Evolutionary conservation across 345 rosid species (phyloP), one percentile per base, ranked within the genome.

Genomic region (Raphanus raphanistrum): DNA sequence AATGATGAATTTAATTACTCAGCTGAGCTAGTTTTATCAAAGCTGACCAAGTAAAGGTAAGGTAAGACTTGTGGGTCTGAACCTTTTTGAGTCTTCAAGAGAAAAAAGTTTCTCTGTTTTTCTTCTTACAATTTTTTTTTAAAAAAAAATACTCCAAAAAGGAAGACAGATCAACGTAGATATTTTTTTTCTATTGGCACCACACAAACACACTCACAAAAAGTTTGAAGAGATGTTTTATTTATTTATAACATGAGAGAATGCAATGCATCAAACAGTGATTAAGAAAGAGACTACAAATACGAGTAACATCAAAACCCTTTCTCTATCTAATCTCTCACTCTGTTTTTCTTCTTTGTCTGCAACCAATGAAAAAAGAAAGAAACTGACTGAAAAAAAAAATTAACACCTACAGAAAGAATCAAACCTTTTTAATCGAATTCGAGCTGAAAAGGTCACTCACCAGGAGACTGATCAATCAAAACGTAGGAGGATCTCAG

Each of bases 141-240:
- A 38, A 9, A 38, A 8, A 10, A 38, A 38, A 38, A 38, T 2
- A 38, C 12, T 38, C 4, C 45, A 38, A 38, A 38, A 38, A 9
- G 21, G 76, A 16, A 66, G 73, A 65, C 71, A 85, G 85, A 85
- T 85, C 85, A 82, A 77, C 58, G 60, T 69, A 41, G 67, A 71
- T 66, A 21, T 57, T 55, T 50, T 73, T 36, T 36, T 36, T 8
- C 48, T 66, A 48, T 64, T 60, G 68, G 60, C 77, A 60, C n/a
- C 60, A 43, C n/a, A 36, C 63, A 35, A 27, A 74, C 13, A 67
- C 11, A 62, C 33, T 36, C 41, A 36, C 50, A 43, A 43, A 43
- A 21, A 2, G 17, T 36, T 36, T 36, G 41, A 36, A 9, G 43
- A 68, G 33, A 60, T 62, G 66, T 35, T 55, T 32, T 38, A 69